phyloP scores from a whole-genome alignment of 495 filamentous ascomycete genomes.

The Aspergillus carlsbadensis region DNA sequence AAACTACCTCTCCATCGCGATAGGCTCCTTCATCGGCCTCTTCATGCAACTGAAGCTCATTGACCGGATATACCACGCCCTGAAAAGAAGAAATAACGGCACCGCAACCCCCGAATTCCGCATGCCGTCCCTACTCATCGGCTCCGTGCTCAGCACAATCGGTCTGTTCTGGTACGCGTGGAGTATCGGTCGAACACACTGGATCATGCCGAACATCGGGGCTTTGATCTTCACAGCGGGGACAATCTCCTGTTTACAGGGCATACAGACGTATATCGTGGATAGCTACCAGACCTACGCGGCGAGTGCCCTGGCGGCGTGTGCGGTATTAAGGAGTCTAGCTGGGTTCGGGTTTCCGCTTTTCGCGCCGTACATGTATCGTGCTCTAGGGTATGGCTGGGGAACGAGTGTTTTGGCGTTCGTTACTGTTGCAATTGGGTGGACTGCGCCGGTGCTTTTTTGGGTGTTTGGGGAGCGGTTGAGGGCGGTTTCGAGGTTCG shows the following conservation, averaged over 20 bases:
- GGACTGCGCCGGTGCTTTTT: slow-evolving; percentile 60
- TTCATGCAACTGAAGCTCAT: slow-evolving; percentile 63
- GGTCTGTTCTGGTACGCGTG: slow-evolving; percentile 75
- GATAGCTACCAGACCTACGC: slow-evolving; percentile 75
- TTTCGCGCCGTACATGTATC: slow-evolving; percentile 67
- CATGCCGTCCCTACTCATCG: slow-evolving; percentile 61
- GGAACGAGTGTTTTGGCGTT: slow-evolving; percentile 61
- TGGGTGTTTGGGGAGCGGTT: slow-evolving; percentile 58
- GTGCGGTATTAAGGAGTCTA: slow-evolving; percentile 63
- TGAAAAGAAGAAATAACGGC: slow-evolving; percentile 61
- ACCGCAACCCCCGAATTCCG: slow-evolving; percentile 65
- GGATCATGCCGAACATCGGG: slow-evolving; percentile 74
- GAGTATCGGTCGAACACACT: slow-evolving; percentile 63
- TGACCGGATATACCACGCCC: slow-evolving; percentile 61
- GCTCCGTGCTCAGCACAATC: slow-evolving; percentile 55
- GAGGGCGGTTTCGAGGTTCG: slow-evolving; percentile 63
- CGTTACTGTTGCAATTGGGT: slow-evolving; percentile 50
- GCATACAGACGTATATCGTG: slow-evolving; percentile 70
- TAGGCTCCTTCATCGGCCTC: slow-evolving; percentile 65
- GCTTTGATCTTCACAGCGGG: slow-evolving; percentile 58
- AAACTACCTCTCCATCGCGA: slow-evolving; percentile 67
- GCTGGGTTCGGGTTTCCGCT: slow-evolving; percentile 77
- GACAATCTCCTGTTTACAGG: slow-evolving; percentile 65
- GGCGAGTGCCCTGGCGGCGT: slow-evolving; percentile 68
- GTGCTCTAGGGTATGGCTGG: slow-evolving; percentile 56